phyloP scores from a whole-genome alignment of 2,329 filamentous ascomycete genomes.

The Penicillium freii region DNA sequence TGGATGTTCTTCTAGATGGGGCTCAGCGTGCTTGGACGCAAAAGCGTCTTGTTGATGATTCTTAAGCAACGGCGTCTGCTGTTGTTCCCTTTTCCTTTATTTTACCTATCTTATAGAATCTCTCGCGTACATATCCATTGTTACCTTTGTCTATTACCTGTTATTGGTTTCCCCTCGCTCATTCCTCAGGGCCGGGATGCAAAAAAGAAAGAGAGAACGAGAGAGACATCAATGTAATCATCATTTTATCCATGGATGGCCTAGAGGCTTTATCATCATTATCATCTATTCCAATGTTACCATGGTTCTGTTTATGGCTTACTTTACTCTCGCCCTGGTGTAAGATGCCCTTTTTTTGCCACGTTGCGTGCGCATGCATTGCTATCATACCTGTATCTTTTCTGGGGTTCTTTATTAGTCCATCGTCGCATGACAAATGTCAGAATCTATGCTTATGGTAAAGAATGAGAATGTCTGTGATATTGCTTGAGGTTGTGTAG shows the following conservation, averaged over 20 bases:
- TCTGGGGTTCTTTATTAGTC: not conserved
- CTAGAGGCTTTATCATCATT: not conserved
- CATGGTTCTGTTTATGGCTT: not conserved
- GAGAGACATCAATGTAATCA: slow-evolving; percentile 7
- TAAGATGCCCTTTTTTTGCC: not conserved
- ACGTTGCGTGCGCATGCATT: not conserved
- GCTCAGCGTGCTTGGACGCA: slow-evolving; percentile 53
- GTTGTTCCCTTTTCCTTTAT: not conserved
- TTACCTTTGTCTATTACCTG: slow-evolving; percentile 1
- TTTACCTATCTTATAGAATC: slow-evolving; percentile 3
- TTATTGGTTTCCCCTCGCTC: not conserved
- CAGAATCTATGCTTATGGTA: not conserved
- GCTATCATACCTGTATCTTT: not conserved
- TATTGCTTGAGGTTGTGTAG: not conserved
- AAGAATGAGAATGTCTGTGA: not conserved
- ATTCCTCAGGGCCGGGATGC: not conserved
- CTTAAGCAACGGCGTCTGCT: slow-evolving; percentile 15
- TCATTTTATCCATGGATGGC: not conserved
- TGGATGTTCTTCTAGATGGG: slow-evolving; percentile 56
- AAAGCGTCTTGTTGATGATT: slow-evolving; percentile 48
- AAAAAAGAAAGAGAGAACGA: slow-evolving; percentile 4
- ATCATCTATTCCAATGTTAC: not conserved
- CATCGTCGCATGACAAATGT: not conserved
- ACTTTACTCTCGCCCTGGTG: not conserved
- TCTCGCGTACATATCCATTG: slow-evolving; percentile 11